phyloP scores from a whole-genome alignment of 2,329 filamentous ascomycete genomes.

The Aspergillus neoniger region DNA sequence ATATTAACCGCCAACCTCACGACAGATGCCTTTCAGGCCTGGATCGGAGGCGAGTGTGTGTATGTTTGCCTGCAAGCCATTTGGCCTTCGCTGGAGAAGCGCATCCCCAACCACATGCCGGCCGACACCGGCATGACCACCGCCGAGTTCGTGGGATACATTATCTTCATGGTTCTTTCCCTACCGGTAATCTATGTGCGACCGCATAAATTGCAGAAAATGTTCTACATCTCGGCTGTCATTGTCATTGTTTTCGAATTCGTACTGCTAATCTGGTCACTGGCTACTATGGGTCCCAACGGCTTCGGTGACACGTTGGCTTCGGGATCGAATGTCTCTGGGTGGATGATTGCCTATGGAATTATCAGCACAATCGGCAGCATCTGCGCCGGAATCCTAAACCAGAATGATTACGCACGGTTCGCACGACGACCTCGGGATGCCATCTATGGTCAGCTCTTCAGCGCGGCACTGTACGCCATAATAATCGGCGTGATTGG shows the following conservation, averaged over 20 bases:
- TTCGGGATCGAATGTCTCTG: not conserved
- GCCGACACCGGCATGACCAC: constrained; percentile 48
- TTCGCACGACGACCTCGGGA: constrained; percentile 27
- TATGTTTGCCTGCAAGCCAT: constrained; percentile 51
- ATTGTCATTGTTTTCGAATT: constrained; percentile 47
- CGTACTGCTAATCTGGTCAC: constrained; percentile 48
- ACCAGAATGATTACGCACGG: constrained; percentile 36
- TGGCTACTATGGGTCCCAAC: constrained; percentile 45
- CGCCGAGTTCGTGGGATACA: constrained; percentile 48
- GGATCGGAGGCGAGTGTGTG: constrained; percentile 51
- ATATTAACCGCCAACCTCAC: not conserved
- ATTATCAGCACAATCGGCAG: constrained; percentile 35
- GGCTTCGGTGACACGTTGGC: constrained; percentile 22
- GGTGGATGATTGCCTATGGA: constrained; percentile 31
- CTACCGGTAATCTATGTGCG: constrained; percentile 50
- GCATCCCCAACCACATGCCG: constrained; percentile 48
- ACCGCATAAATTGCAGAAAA: constrained; percentile 47
- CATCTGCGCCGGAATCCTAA: constrained; percentile 34
- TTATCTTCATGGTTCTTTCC: constrained; percentile 49
- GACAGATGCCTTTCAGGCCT: constrained; percentile 36
- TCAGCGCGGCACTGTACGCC: constrained; percentile 26
- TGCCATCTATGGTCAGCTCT: constrained; percentile 26
- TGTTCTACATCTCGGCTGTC: constrained; percentile 46
- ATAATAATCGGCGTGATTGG: constrained; percentile 29
- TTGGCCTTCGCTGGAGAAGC: constrained; percentile 47